Evolutionary conservation across 805 yeast species (phyloP), one percentile per base, ranked within the genome.

Genomic region (Yamadazyma insecticola): DNA sequence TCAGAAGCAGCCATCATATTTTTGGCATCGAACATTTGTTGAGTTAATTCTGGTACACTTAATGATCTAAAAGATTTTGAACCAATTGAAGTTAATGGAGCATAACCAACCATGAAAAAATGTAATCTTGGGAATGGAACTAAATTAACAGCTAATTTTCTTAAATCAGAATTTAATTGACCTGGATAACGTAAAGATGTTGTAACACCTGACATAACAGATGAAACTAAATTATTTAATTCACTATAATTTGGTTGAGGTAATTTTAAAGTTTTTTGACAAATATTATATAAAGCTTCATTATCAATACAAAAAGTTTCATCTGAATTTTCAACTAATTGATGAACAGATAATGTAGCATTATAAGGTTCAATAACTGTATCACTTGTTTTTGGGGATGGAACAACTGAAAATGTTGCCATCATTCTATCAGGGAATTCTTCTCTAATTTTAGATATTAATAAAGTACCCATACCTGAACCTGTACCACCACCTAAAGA

Each of bases 1-100:
- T 88, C 89, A 13, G 90, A 76, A 28, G 94, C 96, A 23, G 96
- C 95, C 96, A 88, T 88, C 92, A 88, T 84, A 63, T 86, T 88
- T 58, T 77, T 81, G 34, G 95, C 74, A 57, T 87, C 95, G 54
- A 88, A 87, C 81, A 88, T 76, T 65, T 88, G 96, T 65, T 85
- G 95, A 28, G 96, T 85, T 51, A 88, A 76, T 64, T 88, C 96
- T 23, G 92, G 90, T 29, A 88, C 96, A 25, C 88, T 76, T 50
- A 84, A 71, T 20, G 88, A 76, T 63, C 90, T 78, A 70, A 88
- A 88, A 10, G 86, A 77, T 54, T 81, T 79, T 13, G 95, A 75
- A 34, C 83, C 83, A 45, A 79, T 69, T 6, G 95, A 76, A 28
- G 92, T 80, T 55, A 88, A 72, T 43, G 96, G 96, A 22, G 96